Evolutionary conservation across 495 filamentous ascomycete genomes (phyloP).

Genomic region (Trichoderma virens): DNA sequence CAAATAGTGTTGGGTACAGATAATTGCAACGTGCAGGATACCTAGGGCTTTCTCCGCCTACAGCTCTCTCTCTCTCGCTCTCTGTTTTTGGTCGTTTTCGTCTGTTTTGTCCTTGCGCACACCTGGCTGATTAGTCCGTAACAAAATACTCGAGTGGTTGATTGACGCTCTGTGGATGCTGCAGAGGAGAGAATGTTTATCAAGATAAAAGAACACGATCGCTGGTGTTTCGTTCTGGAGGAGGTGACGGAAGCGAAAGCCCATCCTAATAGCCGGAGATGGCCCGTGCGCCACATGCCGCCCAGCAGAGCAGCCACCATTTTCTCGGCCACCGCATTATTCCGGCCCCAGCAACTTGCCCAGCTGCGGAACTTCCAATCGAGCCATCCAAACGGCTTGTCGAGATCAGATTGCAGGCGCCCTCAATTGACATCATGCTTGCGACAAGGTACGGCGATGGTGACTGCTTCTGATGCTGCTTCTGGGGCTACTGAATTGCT

Average conservation of each 20-base stretch:
- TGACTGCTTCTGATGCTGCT: background rate
- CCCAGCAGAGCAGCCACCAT: too few species aligned
- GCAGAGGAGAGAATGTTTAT: background rate
- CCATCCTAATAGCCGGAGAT: background rate
- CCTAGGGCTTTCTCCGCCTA: too few species aligned
- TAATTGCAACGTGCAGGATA: too few species aligned
- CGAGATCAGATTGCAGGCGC: background rate
- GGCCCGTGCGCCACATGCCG: conserved; percentile 6
- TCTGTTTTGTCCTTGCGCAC: too few species aligned
- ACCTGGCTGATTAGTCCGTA: too few species aligned
- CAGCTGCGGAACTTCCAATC: background rate
- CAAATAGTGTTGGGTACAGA: background rate
- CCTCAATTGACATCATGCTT: conserved; percentile 32
- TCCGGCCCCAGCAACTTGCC: conserved; percentile 8
- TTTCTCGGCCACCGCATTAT: background rate
- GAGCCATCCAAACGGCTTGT: background rate
- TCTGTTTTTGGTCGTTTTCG: too few species aligned
- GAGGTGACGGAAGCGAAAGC: conserved; percentile 7
- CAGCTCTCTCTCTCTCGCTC: too few species aligned
- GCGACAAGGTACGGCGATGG: conserved; percentile 29
- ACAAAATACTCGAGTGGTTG: background rate
- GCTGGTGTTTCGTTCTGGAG: background rate
- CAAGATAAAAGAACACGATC: background rate
- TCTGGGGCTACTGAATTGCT: background rate
- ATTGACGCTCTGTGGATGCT: background rate